These are phyloP conservation scores for Boletus eberwhitei DNA, from an alignment of 768 basidiomycete species.

Conservation along the genomic window DNA sequence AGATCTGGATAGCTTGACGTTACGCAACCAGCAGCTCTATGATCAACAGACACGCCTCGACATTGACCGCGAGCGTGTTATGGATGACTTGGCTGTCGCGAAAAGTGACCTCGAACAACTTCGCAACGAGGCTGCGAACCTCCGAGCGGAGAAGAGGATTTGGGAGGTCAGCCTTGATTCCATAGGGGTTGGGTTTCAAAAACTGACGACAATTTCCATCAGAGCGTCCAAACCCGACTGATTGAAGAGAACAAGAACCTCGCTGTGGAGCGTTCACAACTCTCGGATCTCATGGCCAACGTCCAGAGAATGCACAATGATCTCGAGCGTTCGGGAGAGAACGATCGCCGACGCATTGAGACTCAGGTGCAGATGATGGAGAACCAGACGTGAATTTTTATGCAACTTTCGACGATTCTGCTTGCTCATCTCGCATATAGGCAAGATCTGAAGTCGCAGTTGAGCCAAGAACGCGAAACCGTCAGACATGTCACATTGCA, in stretches of 20 bases:
- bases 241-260: constrained; percentile 83
- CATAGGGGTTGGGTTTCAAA: background rate
- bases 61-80: constrained; percentile 66
- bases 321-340: constrained; percentile 77
- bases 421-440: constrained; percentile 35
- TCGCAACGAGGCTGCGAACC: constrained; percentile 81
- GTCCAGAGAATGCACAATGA: constrained; percentile 91
- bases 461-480: constrained; percentile 72
- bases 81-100: constrained; percentile 60
- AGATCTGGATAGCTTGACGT: constrained; percentile 63
- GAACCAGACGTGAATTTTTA: constrained; percentile 61
- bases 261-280: constrained; percentile 75
- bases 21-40: constrained; percentile 68
- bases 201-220: constrained; percentile 7
- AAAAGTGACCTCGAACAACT: constrained; percentile 68
- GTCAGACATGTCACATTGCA: constrained; percentile 72
- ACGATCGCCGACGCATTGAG: constrained; percentile 79
- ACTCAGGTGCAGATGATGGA: constrained; percentile 76
- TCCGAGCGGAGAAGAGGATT: constrained; percentile 90
- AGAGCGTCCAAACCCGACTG: constrained; percentile 79
- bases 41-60: constrained; percentile 74
- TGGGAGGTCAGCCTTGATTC: constrained; percentile 66
- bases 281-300: constrained; percentile 85
- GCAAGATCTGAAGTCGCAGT: constrained; percentile 67
- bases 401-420: background rate